Evolutionary conservation across 169 alveolate genomes (phyloP).

Genomic region (Eimeria zaria): DNA sequence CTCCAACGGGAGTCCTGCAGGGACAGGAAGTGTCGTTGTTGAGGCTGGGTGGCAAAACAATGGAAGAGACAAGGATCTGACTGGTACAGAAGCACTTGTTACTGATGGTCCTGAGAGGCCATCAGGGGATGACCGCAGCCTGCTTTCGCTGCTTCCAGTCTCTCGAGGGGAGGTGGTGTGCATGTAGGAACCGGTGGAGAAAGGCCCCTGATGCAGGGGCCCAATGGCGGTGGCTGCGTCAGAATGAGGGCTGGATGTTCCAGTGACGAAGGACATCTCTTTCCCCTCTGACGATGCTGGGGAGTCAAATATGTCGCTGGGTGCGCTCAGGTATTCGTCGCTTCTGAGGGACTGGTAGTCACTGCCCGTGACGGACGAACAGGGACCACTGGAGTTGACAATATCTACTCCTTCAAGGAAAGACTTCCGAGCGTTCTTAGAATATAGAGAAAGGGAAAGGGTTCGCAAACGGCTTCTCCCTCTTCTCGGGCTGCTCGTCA

Average conservation of each 20-base stretch:
- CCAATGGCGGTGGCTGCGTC: not conserved
- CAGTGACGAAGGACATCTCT: not conserved
- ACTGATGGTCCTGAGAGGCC: not conserved
- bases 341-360: slow-evolving; percentile 4
- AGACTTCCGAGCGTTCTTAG: not conserved
- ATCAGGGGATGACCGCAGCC: not conserved
- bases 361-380: not conserved
- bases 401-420: not conserved
- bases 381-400: not conserved
- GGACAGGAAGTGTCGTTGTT: not conserved
- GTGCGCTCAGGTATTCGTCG: slow-evolving; percentile 52
- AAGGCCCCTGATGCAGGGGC: not conserved
- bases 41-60: not conserved
- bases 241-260: not conserved
- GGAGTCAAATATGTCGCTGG: not conserved
- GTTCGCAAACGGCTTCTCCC: not conserved
- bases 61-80: slow-evolving; percentile 9
- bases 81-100: not conserved
- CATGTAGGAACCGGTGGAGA: too few species aligned
- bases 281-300: not conserved
- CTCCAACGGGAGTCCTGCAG: not conserved
- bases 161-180: not conserved
- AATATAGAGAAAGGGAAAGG: not conserved
- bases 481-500: not conserved
- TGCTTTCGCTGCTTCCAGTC: not conserved